These are phyloP conservation scores for Ogataea minuta DNA, from an alignment of 805 yeast genomes.

Conservation along the genomic window DNA sequence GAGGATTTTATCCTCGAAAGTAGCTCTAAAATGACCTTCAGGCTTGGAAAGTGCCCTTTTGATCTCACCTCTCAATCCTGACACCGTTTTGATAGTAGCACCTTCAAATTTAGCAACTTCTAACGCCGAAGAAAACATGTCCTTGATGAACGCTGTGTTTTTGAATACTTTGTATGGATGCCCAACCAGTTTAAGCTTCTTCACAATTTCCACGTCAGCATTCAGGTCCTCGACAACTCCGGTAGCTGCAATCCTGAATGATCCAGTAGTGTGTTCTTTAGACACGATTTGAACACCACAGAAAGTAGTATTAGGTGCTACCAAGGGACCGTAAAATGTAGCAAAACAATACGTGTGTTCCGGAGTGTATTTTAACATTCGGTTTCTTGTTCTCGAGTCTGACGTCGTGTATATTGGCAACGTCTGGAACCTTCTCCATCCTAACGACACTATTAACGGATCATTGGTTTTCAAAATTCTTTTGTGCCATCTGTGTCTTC, in stretches of 20 bases:
- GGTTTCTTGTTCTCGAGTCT: constrained; percentile 95
- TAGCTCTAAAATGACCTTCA: constrained; percentile 93
- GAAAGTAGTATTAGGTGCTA: constrained; percentile 96
- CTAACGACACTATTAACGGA: constrained; percentile 88
- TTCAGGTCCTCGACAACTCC: constrained; percentile 95
- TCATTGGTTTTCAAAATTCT: constrained; percentile 93
- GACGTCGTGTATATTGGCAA: constrained; percentile 93
- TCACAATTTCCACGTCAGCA: constrained; percentile 85
- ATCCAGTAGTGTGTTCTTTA: constrained; percentile 77
- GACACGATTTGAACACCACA: constrained; percentile 92
- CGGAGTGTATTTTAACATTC: constrained; percentile 97
- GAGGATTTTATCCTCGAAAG: constrained; percentile 92
- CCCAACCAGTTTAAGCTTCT: constrained; percentile 93
- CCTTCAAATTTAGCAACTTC: constrained; percentile 99
- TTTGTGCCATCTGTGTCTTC: constrained; percentile 99
- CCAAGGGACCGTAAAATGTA: constrained; percentile 94
- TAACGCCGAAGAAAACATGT: constrained; percentile 88
- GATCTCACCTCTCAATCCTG: constrained; percentile 97
- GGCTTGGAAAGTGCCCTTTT: constrained; percentile 92
- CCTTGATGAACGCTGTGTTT: constrained; percentile 95
- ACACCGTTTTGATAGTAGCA: constrained; percentile 92
- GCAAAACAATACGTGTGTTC: constrained; percentile 97
- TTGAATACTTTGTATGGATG: constrained; percentile 90
- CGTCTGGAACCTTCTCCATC: constrained; percentile 99
- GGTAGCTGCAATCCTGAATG: constrained; percentile 94